Conservation (phyloP, 2,329 filamentous ascomycete genomes). For the Diaporthe velutina region DNA sequence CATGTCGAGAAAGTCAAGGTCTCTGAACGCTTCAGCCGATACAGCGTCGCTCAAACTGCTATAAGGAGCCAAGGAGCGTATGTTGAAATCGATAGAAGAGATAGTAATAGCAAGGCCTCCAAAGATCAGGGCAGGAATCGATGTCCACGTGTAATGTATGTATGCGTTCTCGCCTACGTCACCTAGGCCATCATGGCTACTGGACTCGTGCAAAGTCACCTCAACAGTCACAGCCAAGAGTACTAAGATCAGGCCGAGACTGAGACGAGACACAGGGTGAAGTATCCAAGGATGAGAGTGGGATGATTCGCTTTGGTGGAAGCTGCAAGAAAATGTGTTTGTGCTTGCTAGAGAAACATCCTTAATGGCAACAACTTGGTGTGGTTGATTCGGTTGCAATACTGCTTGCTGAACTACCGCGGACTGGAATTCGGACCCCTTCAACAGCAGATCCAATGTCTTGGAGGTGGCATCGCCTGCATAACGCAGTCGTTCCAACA, state of each 20-base stretch:
- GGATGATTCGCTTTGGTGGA: slow-evolving; percentile 33
- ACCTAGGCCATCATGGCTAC: slow-evolving; percentile 47
- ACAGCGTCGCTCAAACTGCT: slow-evolving; percentile 46
- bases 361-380: background rate
- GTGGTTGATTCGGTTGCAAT: background rate
- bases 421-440: background rate
- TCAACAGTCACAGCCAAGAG: slow-evolving; percentile 52
- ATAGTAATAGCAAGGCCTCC: slow-evolving; percentile 44
- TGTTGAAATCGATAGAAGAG: slow-evolving; percentile 49
- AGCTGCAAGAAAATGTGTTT: background rate
- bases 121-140: slow-evolving; percentile 43
- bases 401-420: background rate
- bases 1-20: slow-evolving; percentile 50
- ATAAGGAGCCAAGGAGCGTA: slow-evolving; percentile 51
- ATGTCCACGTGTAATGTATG: slow-evolving; percentile 52
- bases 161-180: slow-evolving; percentile 46
- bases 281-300: slow-evolving; percentile 50
- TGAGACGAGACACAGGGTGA: slow-evolving; percentile 46
- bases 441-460: background rate
- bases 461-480: background rate
- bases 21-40: slow-evolving; percentile 48
- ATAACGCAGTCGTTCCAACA: background rate
- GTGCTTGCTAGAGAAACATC: background rate
- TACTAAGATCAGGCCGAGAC: slow-evolving; percentile 45
- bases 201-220: slow-evolving; percentile 49